Percentiles rank a stretch among this genome's conserved stretches.
Conservation (phyloP, 108 stramenopile genomes). For the Conticribra guillardii region DNA sequence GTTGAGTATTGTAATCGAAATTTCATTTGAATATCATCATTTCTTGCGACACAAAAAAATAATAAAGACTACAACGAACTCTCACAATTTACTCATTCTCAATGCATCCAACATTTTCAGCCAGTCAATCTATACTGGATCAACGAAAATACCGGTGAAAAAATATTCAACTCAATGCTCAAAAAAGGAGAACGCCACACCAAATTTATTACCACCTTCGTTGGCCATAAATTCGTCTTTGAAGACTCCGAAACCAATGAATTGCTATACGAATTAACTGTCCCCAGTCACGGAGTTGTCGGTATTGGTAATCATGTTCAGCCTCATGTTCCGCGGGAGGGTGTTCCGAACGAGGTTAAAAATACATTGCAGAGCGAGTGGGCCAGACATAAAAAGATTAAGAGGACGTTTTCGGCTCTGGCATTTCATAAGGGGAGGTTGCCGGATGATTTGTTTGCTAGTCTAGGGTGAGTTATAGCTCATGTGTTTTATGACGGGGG, state of each 20-base stretch:
- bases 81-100: neutral
- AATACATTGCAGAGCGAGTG: slow-evolving; percentile 53
- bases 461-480: slow-evolving; percentile 40
- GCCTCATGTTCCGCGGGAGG: slow-evolving; percentile 32
- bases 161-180: slow-evolving; percentile 34
- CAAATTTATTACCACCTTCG: slow-evolving; percentile 51
- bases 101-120: slow-evolving; percentile 7
- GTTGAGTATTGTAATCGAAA: too few relatives aligned
- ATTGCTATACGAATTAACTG: slow-evolving; percentile 27
- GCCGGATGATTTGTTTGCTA: slow-evolving; percentile 71
- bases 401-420: slow-evolving; percentile 59
- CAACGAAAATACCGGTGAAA: slow-evolving; percentile 11
- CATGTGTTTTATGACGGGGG: too few relatives aligned
- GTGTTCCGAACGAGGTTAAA: slow-evolving; percentile 54
- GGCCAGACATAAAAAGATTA: slow-evolving; percentile 48
- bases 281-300: slow-evolving; percentile 40
- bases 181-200: slow-evolving; percentile 58
- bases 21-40: neutral
- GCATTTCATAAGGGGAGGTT: slow-evolving; percentile 67
- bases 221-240: slow-evolving; percentile 59
- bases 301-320: slow-evolving; percentile 47
- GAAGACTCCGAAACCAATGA: slow-evolving; percentile 29
- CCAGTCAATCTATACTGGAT: slow-evolving; percentile 63
- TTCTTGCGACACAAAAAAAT: too few relatives aligned
- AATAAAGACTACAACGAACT: too few relatives aligned